phyloP scores from a whole-genome alignment of 495 filamentous ascomycete species.

The Lophium mytilinum region DNA sequence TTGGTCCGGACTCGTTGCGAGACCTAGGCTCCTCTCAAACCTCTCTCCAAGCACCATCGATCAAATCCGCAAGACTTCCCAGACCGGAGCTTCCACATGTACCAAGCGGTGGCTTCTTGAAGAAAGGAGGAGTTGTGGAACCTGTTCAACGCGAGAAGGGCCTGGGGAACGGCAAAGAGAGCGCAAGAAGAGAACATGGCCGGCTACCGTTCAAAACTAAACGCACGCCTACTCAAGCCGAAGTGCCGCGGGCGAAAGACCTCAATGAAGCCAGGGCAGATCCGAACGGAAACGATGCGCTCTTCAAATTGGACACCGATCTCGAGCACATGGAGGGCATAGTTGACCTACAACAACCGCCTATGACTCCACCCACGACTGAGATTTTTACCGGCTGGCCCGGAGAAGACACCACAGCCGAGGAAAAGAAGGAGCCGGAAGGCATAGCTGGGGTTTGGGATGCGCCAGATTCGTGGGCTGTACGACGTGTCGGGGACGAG shows the following conservation, averaged over 20 bases:
- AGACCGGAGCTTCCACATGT: conserved; percentile 45
- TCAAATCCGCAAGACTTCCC: conserved; percentile 37
- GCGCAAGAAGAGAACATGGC: conserved; percentile 16
- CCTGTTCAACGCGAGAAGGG: background rate
- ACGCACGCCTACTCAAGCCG: conserved; percentile 1
- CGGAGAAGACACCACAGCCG: conserved; percentile 35
- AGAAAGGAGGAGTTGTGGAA: conserved; percentile 1
- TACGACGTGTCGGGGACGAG: conserved; percentile 61
- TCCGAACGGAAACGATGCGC: conserved; percentile 20
- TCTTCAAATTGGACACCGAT: conserved; percentile 75
- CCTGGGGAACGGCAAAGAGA: conserved; percentile 5
- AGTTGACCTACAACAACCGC: conserved; percentile 50
- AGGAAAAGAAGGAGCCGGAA: conserved; percentile 29
- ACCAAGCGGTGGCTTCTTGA: conserved; percentile 3
- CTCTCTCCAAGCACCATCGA: conserved; percentile 38
- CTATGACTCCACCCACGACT: conserved; percentile 53
- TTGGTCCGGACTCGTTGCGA: conserved; percentile 40
- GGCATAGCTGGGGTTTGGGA: conserved; percentile 54
- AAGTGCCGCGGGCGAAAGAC: conserved; percentile 26
- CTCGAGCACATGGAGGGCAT: conserved; percentile 79
- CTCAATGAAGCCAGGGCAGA: conserved; percentile 26
- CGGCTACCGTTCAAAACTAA: conserved; percentile 19
- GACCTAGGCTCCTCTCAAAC: conserved; percentile 49
- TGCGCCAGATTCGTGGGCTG: conserved; percentile 89
- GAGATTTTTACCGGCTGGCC: conserved; percentile 47